Conservation (phyloP, 108 stramenopile species). For the Fragilariopsis cylindrus region DNA sequence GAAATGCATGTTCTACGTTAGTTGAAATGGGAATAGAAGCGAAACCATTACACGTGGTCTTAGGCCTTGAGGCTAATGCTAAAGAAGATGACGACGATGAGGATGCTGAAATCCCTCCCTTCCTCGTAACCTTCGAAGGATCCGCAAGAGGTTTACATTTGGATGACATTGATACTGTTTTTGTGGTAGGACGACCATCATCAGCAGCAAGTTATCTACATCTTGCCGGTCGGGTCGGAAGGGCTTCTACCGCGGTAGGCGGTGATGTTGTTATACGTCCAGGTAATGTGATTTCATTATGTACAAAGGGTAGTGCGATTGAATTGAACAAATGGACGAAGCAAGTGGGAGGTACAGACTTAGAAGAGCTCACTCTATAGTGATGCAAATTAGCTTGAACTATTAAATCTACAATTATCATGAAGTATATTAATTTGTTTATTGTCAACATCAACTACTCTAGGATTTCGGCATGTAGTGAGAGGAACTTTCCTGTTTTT, state of each 20-base stretch:
- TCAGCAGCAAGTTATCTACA: slow-evolving; percentile 93
- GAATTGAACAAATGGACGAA: slow-evolving; percentile 62
- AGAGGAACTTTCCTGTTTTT: no score
- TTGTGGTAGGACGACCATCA: slow-evolving; percentile 81
- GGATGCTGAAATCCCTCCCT: slow-evolving; percentile 38
- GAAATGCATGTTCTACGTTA: slow-evolving; percentile 49
- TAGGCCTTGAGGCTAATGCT: slow-evolving; percentile 53
- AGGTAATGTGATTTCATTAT: slow-evolving; percentile 58
- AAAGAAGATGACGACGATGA: slow-evolving; percentile 28
- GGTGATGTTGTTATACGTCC: slow-evolving; percentile 43
- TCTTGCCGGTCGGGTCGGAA: slow-evolving; percentile 95
- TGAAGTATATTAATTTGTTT: no score
- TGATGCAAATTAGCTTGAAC: no score
- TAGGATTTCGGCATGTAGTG: no score
- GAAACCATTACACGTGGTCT: slow-evolving; percentile 52
- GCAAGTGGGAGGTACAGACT: slow-evolving; percentile 51
- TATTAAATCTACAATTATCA: no score
- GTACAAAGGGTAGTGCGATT: slow-evolving; percentile 48
- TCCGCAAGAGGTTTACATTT: slow-evolving; percentile 91
- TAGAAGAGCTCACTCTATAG: slow-evolving; percentile 28
- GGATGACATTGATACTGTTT: slow-evolving; percentile 79
- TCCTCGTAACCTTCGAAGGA: slow-evolving; percentile 89
- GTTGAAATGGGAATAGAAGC: slow-evolving; percentile 51
- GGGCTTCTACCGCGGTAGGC: slow-evolving; percentile 46
- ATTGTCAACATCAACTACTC: no score